Evolutionary conservation across 768 basidiomycete genomes (phyloP).

Genomic region (Termitomyces sp.): DNA sequence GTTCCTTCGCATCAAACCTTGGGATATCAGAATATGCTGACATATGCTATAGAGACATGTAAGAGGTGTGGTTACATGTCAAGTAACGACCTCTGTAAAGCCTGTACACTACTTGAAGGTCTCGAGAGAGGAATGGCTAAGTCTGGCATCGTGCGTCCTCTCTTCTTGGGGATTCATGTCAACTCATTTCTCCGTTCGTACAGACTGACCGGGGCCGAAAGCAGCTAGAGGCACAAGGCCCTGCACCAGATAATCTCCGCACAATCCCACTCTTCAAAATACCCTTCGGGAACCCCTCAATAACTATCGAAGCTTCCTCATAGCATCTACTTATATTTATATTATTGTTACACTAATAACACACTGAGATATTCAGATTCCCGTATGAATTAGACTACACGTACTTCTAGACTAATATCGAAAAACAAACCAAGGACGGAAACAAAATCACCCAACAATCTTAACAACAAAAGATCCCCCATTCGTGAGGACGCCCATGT

Average conservation of each 20-base stretch:
- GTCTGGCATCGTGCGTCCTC: constrained; percentile 53
- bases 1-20: constrained; percentile 22
- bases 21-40: constrained; percentile 4
- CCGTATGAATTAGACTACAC: constrained; percentile 1
- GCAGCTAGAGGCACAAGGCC: constrained; percentile 55
- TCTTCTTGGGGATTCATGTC: not conserved
- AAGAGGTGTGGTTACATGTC: constrained; percentile 93
- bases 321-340: constrained; percentile 8
- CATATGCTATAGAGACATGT: constrained; percentile 67
- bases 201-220: constrained; percentile 69
- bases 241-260: constrained; percentile 63
- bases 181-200: constrained; percentile 1
- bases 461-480: constrained; percentile 45
- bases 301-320: constrained; percentile 39
- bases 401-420: not conserved
- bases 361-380: constrained; percentile 4
- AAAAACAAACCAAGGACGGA: not conserved
- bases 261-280: constrained; percentile 71
- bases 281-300: constrained; percentile 36
- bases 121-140: constrained; percentile 78
- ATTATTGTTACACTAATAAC: not conserved
- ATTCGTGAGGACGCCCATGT: constrained; percentile 30
- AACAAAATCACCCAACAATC: constrained; percentile 29
- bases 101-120: constrained; percentile 87
- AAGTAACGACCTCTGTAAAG: constrained; percentile 95